These are phyloP conservation scores for Rubia peregrina DNA, from an alignment of 305 asterid genomes.

Conservation along the genomic window DNA sequence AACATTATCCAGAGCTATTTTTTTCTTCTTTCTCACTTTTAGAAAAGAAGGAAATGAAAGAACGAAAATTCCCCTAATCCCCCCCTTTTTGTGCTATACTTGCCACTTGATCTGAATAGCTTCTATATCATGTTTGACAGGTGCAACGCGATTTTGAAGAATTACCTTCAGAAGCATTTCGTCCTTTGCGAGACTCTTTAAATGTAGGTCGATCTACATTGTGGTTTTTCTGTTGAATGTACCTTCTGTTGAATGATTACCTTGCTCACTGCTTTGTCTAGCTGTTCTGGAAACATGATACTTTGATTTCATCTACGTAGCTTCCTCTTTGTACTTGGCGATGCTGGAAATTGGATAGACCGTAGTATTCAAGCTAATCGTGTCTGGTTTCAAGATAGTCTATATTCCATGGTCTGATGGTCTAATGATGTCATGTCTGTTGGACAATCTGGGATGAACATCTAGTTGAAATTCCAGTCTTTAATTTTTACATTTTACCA, in stretches of 20 bases:
- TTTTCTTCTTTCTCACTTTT: background rate
- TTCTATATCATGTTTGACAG: conserved; percentile 41
- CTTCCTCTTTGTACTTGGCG: background rate
- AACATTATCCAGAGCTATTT: background rate
- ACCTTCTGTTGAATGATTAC: background rate
- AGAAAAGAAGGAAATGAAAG: background rate
- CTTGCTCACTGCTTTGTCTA: background rate
- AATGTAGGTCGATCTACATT: conserved; percentile 48
- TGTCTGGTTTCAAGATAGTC: background rate
- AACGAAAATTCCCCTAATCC: background rate
- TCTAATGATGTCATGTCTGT: background rate
- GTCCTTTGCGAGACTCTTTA: conserved; percentile 76
- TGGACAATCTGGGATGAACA: background rate
- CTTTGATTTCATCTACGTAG: background rate
- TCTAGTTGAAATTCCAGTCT: background rate
- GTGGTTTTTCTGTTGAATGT: conserved; percentile 7
- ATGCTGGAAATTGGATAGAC: background rate
- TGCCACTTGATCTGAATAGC: conserved; percentile 14
- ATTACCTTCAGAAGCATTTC: conserved; percentile 92
- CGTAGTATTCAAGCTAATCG: background rate
- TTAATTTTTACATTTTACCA: background rate
- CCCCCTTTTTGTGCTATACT: conserved; percentile 1
- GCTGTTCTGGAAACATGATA: conserved; percentile 1
- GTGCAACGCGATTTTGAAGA: conserved; percentile 99
- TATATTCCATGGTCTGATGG: background rate